A percentile compares a stretch with the other conserved stretches of the same genome.
Evolutionary conservation across 2,329 filamentous ascomycete species (phyloP).

Genomic region (Aspergillus pseudonomiae): DNA sequence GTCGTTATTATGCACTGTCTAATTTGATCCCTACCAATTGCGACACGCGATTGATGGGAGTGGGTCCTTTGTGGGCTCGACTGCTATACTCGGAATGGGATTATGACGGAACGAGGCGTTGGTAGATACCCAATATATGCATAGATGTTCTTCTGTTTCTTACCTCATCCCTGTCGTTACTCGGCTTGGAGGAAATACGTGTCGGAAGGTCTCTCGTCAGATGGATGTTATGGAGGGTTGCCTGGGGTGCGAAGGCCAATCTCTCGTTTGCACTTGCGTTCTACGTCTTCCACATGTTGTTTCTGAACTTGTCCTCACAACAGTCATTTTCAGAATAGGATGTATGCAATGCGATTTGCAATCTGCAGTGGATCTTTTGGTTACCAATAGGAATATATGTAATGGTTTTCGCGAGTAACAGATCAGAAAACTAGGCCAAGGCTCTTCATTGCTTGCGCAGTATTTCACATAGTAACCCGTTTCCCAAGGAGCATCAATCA

Average conservation of each 20-base stretch:
- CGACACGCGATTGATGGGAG: slow-evolving; percentile 25
- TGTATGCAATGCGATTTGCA: background rate
- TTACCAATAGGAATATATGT: background rate
- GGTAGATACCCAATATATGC: slow-evolving; percentile 47
- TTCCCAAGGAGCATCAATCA: slow-evolving; percentile 12
- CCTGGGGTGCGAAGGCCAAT: slow-evolving; percentile 1
- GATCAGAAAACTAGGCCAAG: background rate
- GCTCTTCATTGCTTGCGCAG: background rate
- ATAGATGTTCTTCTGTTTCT: slow-evolving; percentile 32
- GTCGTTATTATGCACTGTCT: slow-evolving; percentile 33
- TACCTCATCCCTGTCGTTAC: slow-evolving; percentile 17
- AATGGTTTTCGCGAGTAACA: background rate
- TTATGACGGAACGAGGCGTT: slow-evolving; percentile 47
- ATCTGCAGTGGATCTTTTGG: background rate
- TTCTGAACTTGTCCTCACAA: slow-evolving; percentile 7
- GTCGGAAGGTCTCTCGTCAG: background rate
- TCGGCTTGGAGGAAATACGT: slow-evolving; percentile 10
- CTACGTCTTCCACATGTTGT: slow-evolving; percentile 10
- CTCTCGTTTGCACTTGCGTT: slow-evolving; percentile 8
- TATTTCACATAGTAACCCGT: background rate
- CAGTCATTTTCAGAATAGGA: slow-evolving; percentile 9
- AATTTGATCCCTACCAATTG: slow-evolving; percentile 24
- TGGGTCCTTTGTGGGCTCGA: slow-evolving; percentile 29
- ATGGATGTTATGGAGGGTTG: slow-evolving; percentile 4
- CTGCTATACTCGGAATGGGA: slow-evolving; percentile 35